These are phyloP conservation scores for Diaporthe citriasiana DNA, from an alignment of 2,329 filamentous ascomycete species.

Conservation along the genomic window DNA sequence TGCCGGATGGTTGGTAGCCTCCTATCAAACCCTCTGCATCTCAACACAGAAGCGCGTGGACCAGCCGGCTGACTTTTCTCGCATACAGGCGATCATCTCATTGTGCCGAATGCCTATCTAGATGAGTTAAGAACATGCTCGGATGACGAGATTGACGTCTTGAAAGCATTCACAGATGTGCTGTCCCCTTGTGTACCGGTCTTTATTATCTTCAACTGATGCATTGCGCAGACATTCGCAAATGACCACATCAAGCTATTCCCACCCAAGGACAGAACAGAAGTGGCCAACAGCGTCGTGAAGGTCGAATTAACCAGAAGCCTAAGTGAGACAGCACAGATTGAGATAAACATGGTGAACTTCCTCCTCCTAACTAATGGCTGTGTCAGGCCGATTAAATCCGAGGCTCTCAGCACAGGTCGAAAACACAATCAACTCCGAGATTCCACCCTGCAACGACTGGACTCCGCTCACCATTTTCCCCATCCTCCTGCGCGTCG, in stretches of 20 bases:
- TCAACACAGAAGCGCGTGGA: neutral
- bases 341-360: no score
- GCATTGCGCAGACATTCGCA: constrained; percentile 10
- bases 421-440: constrained; percentile 23
- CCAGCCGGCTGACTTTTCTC: neutral
- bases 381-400: neutral
- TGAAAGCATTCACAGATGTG: constrained; percentile 44
- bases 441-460: constrained; percentile 22
- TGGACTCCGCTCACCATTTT: constrained; percentile 50
- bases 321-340: neutral
- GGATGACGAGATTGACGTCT: constrained; percentile 49
- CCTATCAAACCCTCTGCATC: neutral
- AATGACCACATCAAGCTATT: constrained; percentile 39
- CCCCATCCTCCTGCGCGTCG: constrained; percentile 54
- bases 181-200: neutral
- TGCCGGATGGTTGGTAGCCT: constrained; percentile 29
- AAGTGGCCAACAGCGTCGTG: constrained; percentile 34
- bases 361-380: neutral
- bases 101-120: constrained; percentile 48
- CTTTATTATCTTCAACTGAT: neutral
- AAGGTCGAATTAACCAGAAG: constrained; percentile 36
- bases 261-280: constrained; percentile 34
- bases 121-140: constrained; percentile 49
- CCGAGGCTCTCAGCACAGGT: constrained; percentile 29
- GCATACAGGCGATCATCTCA: constrained; percentile 47